Conservation (phyloP, 306 rosid genomes). For the Cicer pinnatifidum region DNA sequence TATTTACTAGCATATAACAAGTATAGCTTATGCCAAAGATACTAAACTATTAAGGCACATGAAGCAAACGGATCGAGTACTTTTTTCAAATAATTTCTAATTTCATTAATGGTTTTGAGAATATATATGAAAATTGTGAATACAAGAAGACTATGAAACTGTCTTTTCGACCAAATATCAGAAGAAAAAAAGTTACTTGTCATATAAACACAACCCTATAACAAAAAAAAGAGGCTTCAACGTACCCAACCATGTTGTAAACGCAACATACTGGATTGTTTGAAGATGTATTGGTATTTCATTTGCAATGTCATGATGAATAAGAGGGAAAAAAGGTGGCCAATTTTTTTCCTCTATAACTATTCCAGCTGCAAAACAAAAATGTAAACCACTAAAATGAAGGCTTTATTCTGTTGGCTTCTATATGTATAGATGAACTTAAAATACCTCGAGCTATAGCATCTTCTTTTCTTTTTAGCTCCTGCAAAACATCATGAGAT, state of each 20-base stretch:
- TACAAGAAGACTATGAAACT: constrained; percentile 39
- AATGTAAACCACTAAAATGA: constrained; percentile 34
- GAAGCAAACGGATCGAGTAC: neutral
- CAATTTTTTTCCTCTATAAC: constrained; percentile 80
- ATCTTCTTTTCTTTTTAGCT: constrained; percentile 79
- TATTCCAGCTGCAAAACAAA: constrained; percentile 73
- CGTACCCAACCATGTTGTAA: constrained; percentile 89
- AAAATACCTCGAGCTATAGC: constrained; percentile 71
- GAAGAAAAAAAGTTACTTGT: constrained; percentile 29
- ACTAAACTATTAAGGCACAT: neutral
- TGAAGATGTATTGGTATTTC: constrained; percentile 95
- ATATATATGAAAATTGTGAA: constrained; percentile 5
- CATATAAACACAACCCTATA: constrained; percentile 33
- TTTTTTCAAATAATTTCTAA: constrained; percentile 6
- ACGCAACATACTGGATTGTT: constrained; percentile 79
- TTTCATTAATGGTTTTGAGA: neutral
- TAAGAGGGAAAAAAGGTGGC: constrained; percentile 83
- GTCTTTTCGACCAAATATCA: constrained; percentile 10
- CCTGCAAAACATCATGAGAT: constrained; percentile 60
- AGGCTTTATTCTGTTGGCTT: constrained; percentile 9
- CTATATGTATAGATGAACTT: constrained; percentile 36
- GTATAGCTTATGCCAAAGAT: neutral
- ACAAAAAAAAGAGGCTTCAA: constrained; percentile 33
- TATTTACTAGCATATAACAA: constrained; percentile 6
- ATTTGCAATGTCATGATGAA: constrained; percentile 83